phyloP scores from a whole-genome alignment of 1,284 basidiomycete genomes.

The Fomitopsis pinicola region DNA sequence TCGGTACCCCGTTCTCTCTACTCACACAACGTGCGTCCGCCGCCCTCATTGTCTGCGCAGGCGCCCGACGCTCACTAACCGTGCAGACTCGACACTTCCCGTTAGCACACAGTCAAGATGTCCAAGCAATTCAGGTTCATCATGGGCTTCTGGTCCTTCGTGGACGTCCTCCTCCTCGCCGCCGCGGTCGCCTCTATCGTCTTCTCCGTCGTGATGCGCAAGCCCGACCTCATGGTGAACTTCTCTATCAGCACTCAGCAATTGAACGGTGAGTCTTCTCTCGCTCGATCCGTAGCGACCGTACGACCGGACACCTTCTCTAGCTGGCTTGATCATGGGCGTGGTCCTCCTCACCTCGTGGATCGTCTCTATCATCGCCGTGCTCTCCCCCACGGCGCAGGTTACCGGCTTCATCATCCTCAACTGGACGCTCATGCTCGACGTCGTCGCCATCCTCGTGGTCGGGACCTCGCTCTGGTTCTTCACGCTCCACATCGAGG shows the following conservation, averaged over 20 bases:
- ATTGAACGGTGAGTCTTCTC: conserved; percentile 49
- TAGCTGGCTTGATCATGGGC: conserved; percentile 72
- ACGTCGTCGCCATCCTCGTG: conserved; percentile 53
- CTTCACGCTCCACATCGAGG: conserved; percentile 67
- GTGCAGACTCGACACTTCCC: conserved; percentile 13
- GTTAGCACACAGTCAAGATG: conserved; percentile 42
- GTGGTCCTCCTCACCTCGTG: conserved; percentile 66
- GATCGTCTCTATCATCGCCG: conserved; percentile 62
- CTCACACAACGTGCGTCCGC: conserved; percentile 10
- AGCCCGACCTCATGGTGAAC: conserved; percentile 62
- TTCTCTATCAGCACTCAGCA: conserved; percentile 57
- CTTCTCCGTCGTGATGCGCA: conserved; percentile 68
- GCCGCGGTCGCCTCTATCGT: conserved; percentile 61
- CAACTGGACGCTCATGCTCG: conserved; percentile 66
- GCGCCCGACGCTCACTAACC: background rate
- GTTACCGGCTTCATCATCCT: conserved; percentile 65
- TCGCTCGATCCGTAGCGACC: background rate
- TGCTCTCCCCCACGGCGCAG: conserved; percentile 65
- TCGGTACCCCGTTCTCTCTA: conserved; percentile 9
- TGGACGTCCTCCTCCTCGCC: conserved; percentile 66
- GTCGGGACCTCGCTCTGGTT: conserved; percentile 76
- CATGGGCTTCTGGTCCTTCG: conserved; percentile 64
- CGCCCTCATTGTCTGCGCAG: background rate
- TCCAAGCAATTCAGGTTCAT: conserved; percentile 48
- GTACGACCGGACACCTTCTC: background rate